Conservation (phyloP, 805 yeast genomes). For the Monosporozyma solicola region DNA sequence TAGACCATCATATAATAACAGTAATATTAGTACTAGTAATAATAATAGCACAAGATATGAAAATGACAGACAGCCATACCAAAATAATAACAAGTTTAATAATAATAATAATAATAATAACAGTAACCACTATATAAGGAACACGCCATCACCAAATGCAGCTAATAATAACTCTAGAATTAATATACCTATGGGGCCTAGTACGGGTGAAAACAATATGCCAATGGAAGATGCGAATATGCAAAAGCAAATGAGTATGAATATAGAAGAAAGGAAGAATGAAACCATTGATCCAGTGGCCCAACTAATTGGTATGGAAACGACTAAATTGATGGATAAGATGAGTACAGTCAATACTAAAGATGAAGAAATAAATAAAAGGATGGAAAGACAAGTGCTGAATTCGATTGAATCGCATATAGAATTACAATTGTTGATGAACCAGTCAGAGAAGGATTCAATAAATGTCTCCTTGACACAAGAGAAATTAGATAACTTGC, state of each 20-base stretch:
- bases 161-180: background rate
- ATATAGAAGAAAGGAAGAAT: no score
- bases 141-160: background rate
- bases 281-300: background rate
- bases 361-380: slow-evolving; percentile 6
- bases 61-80: background rate
- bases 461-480: slow-evolving; percentile 30
- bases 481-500: slow-evolving; percentile 27
- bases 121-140: background rate
- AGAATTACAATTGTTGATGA: slow-evolving; percentile 2
- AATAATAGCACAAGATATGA: background rate
- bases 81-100: background rate
- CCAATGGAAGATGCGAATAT: no score
- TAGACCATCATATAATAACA: background rate
- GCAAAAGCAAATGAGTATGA: no score
- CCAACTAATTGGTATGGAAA: background rate
- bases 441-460: slow-evolving; percentile 25
- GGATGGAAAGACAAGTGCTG: slow-evolving; percentile 22
- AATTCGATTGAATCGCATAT: slow-evolving; percentile 3
- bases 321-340: background rate
- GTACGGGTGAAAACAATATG: background rate
- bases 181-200: background rate
- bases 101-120: background rate
- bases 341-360: background rate
- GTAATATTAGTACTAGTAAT: no score